Evolutionary conservation across 2,329 filamentous ascomycete genomes (phyloP).

Genomic region (Peltaster fructicola): DNA sequence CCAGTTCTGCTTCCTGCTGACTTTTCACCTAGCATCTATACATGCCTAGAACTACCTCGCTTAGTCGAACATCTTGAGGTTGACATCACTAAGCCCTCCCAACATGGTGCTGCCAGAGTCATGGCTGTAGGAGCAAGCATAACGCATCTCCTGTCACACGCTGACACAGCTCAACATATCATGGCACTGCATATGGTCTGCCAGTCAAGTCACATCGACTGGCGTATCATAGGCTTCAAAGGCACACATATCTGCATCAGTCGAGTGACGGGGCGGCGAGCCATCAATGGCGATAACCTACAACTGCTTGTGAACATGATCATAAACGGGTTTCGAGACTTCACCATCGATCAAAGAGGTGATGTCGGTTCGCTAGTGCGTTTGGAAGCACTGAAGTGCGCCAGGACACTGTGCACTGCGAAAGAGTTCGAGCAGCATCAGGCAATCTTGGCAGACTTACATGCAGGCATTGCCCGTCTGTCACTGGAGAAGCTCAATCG

Average conservation of each 20-base stretch:
- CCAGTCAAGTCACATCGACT: conserved; percentile 25
- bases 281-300: background rate
- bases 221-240: conserved; percentile 27
- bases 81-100: conserved; percentile 17
- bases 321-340: conserved; percentile 52
- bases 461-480: conserved; percentile 38
- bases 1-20: no score
- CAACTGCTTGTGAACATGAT: conserved; percentile 7
- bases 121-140: conserved; percentile 30
- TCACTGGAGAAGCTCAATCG: conserved; percentile 82
- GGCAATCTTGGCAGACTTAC: conserved; percentile 5
- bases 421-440: conserved; percentile 3
- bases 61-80: conserved; percentile 4
- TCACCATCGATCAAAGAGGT: conserved; percentile 74
- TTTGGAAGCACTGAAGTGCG: conserved; percentile 54
- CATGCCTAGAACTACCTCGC: no score
- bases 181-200: no score
- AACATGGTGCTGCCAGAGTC: conserved; percentile 24
- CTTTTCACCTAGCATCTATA: no score
- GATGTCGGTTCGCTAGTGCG: conserved; percentile 85
- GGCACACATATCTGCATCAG: background rate
- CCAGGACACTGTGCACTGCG: no score
- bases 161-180: no score
- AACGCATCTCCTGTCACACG: no score
- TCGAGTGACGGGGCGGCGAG: background rate